Evolutionary conservation across 2,329 filamentous ascomycete species (phyloP), one percentile per base, ranked within the genome.

Genomic region (Colletotrichum liriopes): DNA sequence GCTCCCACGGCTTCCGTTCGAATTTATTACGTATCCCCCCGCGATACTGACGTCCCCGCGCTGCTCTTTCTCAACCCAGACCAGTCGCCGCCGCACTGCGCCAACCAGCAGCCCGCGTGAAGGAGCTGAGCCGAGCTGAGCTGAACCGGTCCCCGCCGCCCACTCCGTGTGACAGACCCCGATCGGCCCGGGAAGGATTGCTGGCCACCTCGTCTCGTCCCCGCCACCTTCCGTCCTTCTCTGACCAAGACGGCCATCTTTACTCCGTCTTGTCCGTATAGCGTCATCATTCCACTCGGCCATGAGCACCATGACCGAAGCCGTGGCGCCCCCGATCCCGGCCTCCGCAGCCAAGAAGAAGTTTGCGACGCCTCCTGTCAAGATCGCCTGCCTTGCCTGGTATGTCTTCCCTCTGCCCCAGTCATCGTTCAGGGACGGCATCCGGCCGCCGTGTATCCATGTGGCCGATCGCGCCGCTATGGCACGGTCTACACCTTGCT

Each of bases 331-430:
- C 29, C 29, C 74, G 18, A 58, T 43, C 16, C 26, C 70, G 54
- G 39, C 65, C 59, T 71, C 74, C 54, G 75, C 69, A 59, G 65
- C 73, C 35, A 75, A 74, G 73, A 83, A 82, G 79, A 85, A 85
- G 76, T 85, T 85, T 75, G 82, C 83, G 55, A 80, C 81, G 37
- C 86, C 86, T 60, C 86, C 86, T 1, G 85, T 87, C 37, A 88
- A 87, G 77, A 81, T 85, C 62, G 86, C 86, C 29, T 87, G 86
- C 74, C 80, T 87, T 68, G 82, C 85, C 65, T 87, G 86, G 86
- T 87, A 82, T 71, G 83, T 79, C 58, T 60, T 8, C 41, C 26
- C 64, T 18, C 32, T 20, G 12, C 49, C 47, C 29, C 20, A 20
- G 51, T 41, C 26, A 6, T 4, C 23, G 6, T 3, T 16, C 3